Evolutionary conservation across 257 asterid genomes (phyloP).

Genomic region (Solanum corneliomulleri): DNA sequence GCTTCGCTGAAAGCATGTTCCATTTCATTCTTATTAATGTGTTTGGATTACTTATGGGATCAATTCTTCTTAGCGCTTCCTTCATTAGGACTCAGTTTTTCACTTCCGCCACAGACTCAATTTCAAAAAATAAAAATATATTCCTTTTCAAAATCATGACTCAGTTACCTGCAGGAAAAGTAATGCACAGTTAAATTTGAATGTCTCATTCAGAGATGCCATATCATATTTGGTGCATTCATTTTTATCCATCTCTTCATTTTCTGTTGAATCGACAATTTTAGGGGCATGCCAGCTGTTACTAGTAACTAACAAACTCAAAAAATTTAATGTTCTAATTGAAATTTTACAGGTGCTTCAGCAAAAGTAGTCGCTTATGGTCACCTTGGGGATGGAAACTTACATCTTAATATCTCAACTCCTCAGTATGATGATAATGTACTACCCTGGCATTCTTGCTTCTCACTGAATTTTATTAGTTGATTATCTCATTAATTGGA

Average conservation of each 20-base stretch:
- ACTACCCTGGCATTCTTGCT: slow-evolving; percentile 9
- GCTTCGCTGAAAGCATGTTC: not conserved
- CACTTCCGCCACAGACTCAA: not conserved
- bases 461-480: not conserved
- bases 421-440: slow-evolving; percentile 58
- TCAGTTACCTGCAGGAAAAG: not conserved
- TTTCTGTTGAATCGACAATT: not conserved
- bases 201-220: not conserved
- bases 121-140: not conserved
- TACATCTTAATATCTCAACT: slow-evolving; percentile 85
- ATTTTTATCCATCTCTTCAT: not conserved
- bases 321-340: not conserved
- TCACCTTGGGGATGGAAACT: slow-evolving; percentile 96
- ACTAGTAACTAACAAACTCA: not conserved
- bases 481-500: not conserved
- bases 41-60: not conserved
- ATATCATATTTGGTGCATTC: not conserved
- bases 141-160: not conserved
- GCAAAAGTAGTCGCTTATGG: slow-evolving; percentile 85
- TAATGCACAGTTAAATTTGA: not conserved
- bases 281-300: not conserved
- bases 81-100: not conserved
- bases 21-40: not conserved
- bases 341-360: slow-evolving; percentile 28
- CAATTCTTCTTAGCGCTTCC: not conserved